A percentile compares a stretch with the other conserved stretches of the same genome.
Evolutionary conservation across 257 asterid genomes (phyloP).

Genomic region (Solanum sitiens): DNA sequence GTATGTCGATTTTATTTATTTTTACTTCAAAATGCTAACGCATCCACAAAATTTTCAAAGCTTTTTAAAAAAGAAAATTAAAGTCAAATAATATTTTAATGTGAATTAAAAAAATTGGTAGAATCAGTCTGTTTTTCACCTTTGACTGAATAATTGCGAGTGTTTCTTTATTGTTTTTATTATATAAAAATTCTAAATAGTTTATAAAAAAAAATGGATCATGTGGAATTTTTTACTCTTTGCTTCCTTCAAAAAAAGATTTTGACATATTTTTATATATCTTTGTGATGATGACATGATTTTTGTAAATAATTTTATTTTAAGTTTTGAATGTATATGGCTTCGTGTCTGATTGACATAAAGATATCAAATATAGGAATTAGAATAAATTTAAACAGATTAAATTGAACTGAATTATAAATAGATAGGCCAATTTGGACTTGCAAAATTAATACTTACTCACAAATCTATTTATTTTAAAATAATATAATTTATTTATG

Average conservation of each 20-base stretch:
- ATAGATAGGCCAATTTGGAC: no score
- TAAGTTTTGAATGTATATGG: background rate
- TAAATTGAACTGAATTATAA: no score
- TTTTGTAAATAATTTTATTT: background rate
- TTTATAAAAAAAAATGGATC: background rate
- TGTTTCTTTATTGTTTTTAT: background rate
- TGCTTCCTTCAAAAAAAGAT: background rate
- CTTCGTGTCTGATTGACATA: background rate
- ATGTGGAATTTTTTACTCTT: background rate
- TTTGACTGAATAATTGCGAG: background rate
- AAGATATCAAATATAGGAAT: no score
- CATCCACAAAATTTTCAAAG: background rate
- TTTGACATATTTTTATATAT: background rate
- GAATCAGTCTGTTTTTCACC: background rate
- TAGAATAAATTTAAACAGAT: no score
- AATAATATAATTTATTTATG: background rate
- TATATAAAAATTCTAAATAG: background rate
- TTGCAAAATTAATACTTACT: background rate
- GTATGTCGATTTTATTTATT: background rate
- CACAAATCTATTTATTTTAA: background rate
- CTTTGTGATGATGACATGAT: fast-evolving
- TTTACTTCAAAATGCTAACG: background rate
- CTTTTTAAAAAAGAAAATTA: no score
- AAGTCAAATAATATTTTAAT: background rate
- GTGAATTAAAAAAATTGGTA: background rate